phyloP scores from a whole-genome alignment of 2,329 filamentous ascomycete genomes.

The Fusarium graminum region DNA sequence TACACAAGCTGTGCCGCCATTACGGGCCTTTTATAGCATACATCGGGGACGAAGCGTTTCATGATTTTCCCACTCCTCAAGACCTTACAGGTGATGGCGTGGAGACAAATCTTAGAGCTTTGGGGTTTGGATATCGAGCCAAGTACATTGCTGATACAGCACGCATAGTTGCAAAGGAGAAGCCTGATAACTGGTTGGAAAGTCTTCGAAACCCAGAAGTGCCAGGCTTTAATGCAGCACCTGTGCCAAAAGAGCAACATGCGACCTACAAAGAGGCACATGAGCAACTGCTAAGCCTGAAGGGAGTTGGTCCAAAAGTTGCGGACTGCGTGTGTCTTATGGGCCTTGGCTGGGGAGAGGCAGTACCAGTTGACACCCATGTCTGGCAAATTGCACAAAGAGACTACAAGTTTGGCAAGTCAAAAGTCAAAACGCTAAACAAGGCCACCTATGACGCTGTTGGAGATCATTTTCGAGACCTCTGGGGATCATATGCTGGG shows the following conservation, averaged over 20 bases:
- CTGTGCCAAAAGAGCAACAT: constrained; percentile 60
- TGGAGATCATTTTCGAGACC: constrained; percentile 85
- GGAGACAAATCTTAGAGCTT: constrained; percentile 80
- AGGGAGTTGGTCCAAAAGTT: constrained; percentile 96
- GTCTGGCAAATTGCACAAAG: constrained; percentile 98
- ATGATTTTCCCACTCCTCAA: constrained; percentile 86
- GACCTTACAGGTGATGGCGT: constrained; percentile 80
- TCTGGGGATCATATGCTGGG: constrained; percentile 95
- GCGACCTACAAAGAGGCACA: constrained; percentile 84
- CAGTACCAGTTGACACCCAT: constrained; percentile 96
- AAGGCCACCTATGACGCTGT: constrained; percentile 91
- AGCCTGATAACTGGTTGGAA: constrained; percentile 80
- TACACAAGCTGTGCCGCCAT: constrained; percentile 87
- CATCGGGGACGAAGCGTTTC: constrained; percentile 77
- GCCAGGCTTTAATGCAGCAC: constrained; percentile 64
- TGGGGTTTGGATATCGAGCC: constrained; percentile 95
- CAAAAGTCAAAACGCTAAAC: constrained; percentile 85
- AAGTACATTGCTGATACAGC: constrained; percentile 94
- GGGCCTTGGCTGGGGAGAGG: constrained; percentile 95
- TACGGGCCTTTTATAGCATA: constrained; percentile 84
- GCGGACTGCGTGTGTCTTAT: constrained; percentile 97
- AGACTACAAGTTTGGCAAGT: constrained; percentile 93
- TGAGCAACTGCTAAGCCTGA: constrained; percentile 79
- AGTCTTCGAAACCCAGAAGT: constrained; percentile 81
- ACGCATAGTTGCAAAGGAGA: constrained; percentile 74